These are phyloP conservation scores for Udeniomyces megalosporus DNA, from an alignment of 768 basidiomycete species.

Conservation along the genomic window DNA sequence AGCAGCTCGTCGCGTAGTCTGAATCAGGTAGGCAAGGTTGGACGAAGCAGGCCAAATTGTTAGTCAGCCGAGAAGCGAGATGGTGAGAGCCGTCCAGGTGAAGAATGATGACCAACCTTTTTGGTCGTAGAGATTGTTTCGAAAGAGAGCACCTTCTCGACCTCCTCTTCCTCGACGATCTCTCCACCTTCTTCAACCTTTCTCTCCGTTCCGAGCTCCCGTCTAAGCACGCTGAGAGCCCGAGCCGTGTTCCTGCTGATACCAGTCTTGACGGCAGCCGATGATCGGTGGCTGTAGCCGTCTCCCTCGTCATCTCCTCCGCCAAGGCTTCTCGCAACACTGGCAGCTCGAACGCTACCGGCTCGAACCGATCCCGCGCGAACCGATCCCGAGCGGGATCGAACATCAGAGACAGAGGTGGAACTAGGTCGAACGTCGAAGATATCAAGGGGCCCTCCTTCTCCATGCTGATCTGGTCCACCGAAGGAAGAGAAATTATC, in stretches of 20 bases:
- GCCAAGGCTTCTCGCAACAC: not conserved
- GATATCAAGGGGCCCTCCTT: constrained; percentile 44
- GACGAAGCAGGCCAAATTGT: no score
- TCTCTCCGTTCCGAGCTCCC: constrained; percentile 39
- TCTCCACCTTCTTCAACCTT: constrained; percentile 21
- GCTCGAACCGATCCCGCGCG: not conserved
- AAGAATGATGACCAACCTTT: constrained; percentile 39
- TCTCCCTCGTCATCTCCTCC: constrained; percentile 17
- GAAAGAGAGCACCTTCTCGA: constrained; percentile 55
- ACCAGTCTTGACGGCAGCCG: constrained; percentile 12
- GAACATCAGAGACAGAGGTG: no score
- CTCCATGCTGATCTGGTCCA: not conserved
- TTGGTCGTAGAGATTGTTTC: constrained; percentile 44
- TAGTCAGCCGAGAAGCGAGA: not conserved
- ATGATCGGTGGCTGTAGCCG: not conserved
- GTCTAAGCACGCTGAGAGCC: constrained; percentile 57
- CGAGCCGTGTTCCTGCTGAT: constrained; percentile 82
- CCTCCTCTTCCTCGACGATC: constrained; percentile 7
- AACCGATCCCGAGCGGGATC: no score
- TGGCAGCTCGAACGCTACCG: not conserved
- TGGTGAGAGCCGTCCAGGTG: not conserved
- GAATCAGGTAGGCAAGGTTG: not conserved
- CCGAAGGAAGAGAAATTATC: constrained; percentile 21
- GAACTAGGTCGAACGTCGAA: constrained; percentile 48
- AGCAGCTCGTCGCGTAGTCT: constrained; percentile 83